Base-by-base conservation (phyloP, 2,329 filamentous ascomycete genomes). In the Aspergillus tanneri region DNA sequence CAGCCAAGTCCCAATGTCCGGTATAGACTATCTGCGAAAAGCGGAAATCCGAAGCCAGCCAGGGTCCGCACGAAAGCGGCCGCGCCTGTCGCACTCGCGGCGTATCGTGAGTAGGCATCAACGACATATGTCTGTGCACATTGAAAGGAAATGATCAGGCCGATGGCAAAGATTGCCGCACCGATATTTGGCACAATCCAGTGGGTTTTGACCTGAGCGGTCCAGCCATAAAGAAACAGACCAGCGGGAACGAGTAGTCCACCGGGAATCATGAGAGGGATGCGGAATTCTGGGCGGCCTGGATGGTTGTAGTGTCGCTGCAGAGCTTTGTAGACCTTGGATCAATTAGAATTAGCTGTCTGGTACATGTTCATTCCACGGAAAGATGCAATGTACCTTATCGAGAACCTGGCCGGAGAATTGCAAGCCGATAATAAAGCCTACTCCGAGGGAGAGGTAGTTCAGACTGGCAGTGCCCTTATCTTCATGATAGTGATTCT, bases 381-480 rank as follows among this genome's bases (percentile, higher is more conserved):
- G 7, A 11, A 21, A 18, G 16, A 21, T 24, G 25, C 10, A 43
- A 14, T 39, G 38, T 37, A 55, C 44, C 4, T 28, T 23, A 21
- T 55, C 53, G 8, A 50, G 47, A 3, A 55, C 36, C 6, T 27
- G 19, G 1, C 40, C 47, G 38, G 49, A 53, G 47, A 79, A 54
- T 46, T 81, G 76, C 0, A 74, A 69, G 3, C 77, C 82, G 0
- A 78, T 61, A 37, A 83, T 72, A 64, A 86, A 85, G 1, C 85
- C 85, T 0, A 85, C 35, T 0, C 79, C 81, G 21, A 82, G 75
- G 8, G 83, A 78, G 27, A 86, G 74, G 63, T 84, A 86, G 61
- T 86, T 83, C 1, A 86, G 62, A 0, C 80, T 80, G 9, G 77
- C 81, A 11, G 80, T 79, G 37, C 79, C 77, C 5, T 77, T 70